These are phyloP conservation scores for Teunomyces panamensis DNA, from an alignment of 805 yeast species.

Conservation along the genomic window DNA sequence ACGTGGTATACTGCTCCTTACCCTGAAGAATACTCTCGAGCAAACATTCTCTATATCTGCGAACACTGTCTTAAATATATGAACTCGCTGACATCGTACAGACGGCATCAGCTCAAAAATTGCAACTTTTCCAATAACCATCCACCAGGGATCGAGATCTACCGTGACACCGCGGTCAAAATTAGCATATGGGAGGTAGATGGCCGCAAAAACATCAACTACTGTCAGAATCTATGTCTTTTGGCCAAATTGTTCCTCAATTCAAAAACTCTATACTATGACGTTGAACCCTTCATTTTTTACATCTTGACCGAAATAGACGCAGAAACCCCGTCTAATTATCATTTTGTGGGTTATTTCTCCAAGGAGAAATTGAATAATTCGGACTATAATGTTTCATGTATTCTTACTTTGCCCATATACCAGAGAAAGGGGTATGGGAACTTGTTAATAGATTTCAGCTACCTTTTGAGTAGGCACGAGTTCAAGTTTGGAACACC, in stretches of 20 bases:
- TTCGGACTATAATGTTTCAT: conserved; percentile 79
- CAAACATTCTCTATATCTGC: conserved; percentile 68
- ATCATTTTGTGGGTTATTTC: conserved; percentile 91
- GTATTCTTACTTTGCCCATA: conserved; percentile 86
- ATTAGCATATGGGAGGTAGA: conserved; percentile 54
- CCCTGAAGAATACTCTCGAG: conserved; percentile 76
- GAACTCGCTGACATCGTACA: conserved; percentile 61
- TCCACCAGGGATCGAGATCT: conserved; percentile 60
- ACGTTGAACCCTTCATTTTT: conserved; percentile 92
- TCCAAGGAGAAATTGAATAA: conserved; percentile 80
- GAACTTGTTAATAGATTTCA: conserved; percentile 80
- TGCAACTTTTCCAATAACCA: conserved; percentile 55
- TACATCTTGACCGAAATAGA: conserved; percentile 77
- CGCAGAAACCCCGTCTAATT: conserved; percentile 34
- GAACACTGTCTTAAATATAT: conserved; percentile 81
- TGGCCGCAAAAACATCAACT: conserved; percentile 76
- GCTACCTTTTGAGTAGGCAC: conserved; percentile 70
- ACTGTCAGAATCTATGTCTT: conserved; percentile 87
- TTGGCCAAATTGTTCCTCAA: conserved; percentile 85
- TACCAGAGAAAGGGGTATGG: conserved; percentile 91
- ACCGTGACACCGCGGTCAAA: conserved; percentile 27
- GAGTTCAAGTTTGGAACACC: conserved; percentile 89
- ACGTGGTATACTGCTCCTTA: conserved; percentile 95
- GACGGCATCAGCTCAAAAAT: conserved; percentile 67
- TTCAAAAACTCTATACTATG: conserved; percentile 89